Evolutionary conservation across 805 yeast species (phyloP).

Genomic region (Suhomyces pyralidae): DNA sequence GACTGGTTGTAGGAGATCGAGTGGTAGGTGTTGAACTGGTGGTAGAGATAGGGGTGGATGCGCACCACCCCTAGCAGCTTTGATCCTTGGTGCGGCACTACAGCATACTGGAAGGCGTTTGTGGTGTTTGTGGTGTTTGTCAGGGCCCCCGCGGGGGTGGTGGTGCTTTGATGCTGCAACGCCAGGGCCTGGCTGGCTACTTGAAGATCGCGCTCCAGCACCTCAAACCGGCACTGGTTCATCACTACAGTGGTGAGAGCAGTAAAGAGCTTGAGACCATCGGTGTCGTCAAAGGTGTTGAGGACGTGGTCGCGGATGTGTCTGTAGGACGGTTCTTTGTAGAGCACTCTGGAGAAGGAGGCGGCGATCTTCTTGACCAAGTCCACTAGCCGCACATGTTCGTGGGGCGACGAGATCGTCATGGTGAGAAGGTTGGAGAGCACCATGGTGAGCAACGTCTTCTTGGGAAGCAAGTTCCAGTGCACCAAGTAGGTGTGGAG

Average conservation of each 20-base stretch:
- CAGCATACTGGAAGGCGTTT: too few species aligned
- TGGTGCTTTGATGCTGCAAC: background rate
- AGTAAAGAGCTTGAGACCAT: slow-evolving; percentile 17
- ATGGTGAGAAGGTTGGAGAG: slow-evolving; percentile 18
- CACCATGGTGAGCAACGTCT: slow-evolving; percentile 14
- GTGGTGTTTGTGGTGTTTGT: too few species aligned
- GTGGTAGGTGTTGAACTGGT: slow-evolving; percentile 11
- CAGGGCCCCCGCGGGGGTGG: too few species aligned
- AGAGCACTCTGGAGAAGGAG: slow-evolving; percentile 10
- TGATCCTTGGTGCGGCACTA: background rate
- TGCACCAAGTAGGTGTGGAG: slow-evolving; percentile 11
- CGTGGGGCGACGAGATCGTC: slow-evolving; percentile 16
- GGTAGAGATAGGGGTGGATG: slow-evolving; percentile 22
- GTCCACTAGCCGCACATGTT: slow-evolving; percentile 15
- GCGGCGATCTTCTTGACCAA: slow-evolving; percentile 13
- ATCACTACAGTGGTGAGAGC: slow-evolving; percentile 16
- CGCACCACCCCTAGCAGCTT: slow-evolving; percentile 17
- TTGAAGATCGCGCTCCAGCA: slow-evolving; percentile 6
- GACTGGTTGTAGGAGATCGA: slow-evolving; percentile 11
- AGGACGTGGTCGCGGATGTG: slow-evolving; percentile 8
- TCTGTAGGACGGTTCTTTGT: slow-evolving; percentile 8
- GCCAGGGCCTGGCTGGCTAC: slow-evolving; percentile 3
- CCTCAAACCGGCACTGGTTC: slow-evolving; percentile 10
- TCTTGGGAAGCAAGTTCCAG: slow-evolving; percentile 14
- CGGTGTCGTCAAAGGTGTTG: slow-evolving; percentile 15